These are phyloP conservation scores for Candida pseudocylindracea DNA, from an alignment of 1,139 yeast species.

Conservation along the genomic window DNA sequence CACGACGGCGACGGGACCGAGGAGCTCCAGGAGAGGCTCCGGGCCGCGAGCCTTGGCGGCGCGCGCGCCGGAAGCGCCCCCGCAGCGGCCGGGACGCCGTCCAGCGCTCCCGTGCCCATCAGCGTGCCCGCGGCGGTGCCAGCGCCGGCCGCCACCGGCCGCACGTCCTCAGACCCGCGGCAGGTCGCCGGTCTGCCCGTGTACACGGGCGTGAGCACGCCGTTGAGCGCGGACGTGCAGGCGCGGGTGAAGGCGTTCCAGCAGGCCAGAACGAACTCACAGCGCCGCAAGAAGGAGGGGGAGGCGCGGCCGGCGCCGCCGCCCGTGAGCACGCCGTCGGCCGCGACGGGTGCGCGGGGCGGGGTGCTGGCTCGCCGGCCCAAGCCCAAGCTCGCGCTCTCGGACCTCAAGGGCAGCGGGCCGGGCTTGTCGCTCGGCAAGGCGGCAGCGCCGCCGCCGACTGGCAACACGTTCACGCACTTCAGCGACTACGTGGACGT, in stretches of 20 bases:
- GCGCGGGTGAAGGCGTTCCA: conserved; percentile 61
- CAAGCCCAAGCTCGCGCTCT: conserved; percentile 1
- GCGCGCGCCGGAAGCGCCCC: too few species aligned
- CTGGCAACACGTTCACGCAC: conserved; percentile 50
- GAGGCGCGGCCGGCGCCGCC: conserved; percentile 33
- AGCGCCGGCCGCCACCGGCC: too few species aligned
- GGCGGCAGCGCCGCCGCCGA: conserved; percentile 2
- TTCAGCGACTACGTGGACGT: conserved; percentile 79
- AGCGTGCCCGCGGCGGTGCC: too few species aligned
- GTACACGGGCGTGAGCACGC: neutral
- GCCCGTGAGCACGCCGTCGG: conserved; percentile 29
- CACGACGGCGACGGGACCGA: too few species aligned
- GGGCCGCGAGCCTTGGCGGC: too few species aligned
- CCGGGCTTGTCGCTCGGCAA: conserved; percentile 15
- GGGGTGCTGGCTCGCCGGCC: neutral
- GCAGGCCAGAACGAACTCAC: conserved; percentile 21
- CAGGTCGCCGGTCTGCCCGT: too few species aligned
- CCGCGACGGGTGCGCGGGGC: conserved; percentile 8
- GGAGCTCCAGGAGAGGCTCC: too few species aligned
- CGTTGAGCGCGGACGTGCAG: conserved; percentile 39
- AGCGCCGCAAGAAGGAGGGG: conserved; percentile 3
- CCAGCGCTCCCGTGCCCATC: too few species aligned
- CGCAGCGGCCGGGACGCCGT: too few species aligned
- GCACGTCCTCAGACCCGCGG: too few species aligned
- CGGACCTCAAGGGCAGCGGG: conserved; percentile 9